Evolutionary conservation across 495 filamentous ascomycete genomes (phyloP).

Genomic region (Chaetomium tenue): DNA sequence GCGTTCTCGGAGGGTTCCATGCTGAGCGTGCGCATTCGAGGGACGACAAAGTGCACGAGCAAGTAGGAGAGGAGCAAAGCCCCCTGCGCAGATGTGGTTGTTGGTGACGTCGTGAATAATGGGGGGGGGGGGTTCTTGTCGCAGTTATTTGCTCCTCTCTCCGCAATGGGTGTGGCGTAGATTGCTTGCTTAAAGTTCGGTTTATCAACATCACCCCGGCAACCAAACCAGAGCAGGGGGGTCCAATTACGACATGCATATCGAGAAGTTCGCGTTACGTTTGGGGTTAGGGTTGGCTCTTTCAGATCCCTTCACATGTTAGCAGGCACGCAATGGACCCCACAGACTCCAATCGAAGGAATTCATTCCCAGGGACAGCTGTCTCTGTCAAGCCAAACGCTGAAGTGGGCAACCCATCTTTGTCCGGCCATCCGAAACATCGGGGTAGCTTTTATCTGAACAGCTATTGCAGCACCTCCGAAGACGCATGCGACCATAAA

Average conservation of each 20-base stretch:
- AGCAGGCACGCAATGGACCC: neutral
- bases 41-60: conserved; percentile 32
- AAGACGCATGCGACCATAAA: neutral
- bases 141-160: conserved; percentile 29
- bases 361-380: too few relatives aligned
- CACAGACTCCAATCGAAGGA: too few relatives aligned
- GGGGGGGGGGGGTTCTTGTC: conserved; percentile 27
- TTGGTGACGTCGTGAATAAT: conserved; percentile 30
- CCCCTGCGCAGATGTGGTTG: conserved; percentile 28
- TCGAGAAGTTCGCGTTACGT: neutral
- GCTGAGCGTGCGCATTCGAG: conserved; percentile 34
- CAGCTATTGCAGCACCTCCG: neutral
- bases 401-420: too few relatives aligned
- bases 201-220: conserved; percentile 33
- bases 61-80: conserved; percentile 37
- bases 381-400: neutral
- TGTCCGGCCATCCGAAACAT: too few relatives aligned
- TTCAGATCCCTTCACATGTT: conserved; percentile 19
- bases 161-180: conserved; percentile 35
- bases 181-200: conserved; percentile 18
- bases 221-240: conserved; percentile 21
- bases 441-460: too few relatives aligned
- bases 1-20: conserved; percentile 47
- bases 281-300: neutral
- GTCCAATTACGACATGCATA: conserved; percentile 18